Base-by-base conservation (phyloP, 2,329 filamentous ascomycete genomes). In the Aspergillus ochraceoroseus region DNA sequence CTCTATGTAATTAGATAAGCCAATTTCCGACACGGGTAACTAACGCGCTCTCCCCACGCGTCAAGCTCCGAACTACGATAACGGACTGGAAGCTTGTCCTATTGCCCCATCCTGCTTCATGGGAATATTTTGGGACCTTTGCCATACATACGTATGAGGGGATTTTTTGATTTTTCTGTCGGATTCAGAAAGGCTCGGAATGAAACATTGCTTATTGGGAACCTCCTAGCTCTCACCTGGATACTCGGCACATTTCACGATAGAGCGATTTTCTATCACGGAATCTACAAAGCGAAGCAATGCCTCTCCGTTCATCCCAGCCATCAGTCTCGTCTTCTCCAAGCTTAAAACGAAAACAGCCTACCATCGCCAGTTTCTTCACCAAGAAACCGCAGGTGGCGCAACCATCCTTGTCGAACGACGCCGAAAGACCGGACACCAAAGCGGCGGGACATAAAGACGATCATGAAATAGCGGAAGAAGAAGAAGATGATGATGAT, bases 351-450 rank as follows among this genome's bases (percentile, higher is more conserved):
- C 57, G 62, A 29, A 67, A 67, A 43, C 65, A 95, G 59, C 77
- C 83, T 51, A 86, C 87, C 1, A 82, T 95, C 46, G 92, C 87
- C 2, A 89, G 81, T 58, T 94, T 94, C 67, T 94, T 94, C 61
- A 77, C 80, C 1, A 79, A 79, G 9, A 82, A 76, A 43, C 46
- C 65, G 1, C 51, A 59, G 2, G 38, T 51, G n/a, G 47, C 52
- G 2, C 51, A 52, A 17, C 45, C 47, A 19, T 14, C 39, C 23
- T 12, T 48, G 1, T 47, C 47, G 0, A 49, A 49, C 15, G 40
- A 37, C 18, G 14, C 29, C 25, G 44, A 33, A 9, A 32, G 9
- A 32, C 44, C 27, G 20, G 20, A 22, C 25, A 31, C 37, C 18
- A 25, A 32, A 7, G 9, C 28, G 3, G 31, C 41, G 12, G 34